Conservation (phyloP, 805 yeast species). For the Yamadazyma laniorum region DNA sequence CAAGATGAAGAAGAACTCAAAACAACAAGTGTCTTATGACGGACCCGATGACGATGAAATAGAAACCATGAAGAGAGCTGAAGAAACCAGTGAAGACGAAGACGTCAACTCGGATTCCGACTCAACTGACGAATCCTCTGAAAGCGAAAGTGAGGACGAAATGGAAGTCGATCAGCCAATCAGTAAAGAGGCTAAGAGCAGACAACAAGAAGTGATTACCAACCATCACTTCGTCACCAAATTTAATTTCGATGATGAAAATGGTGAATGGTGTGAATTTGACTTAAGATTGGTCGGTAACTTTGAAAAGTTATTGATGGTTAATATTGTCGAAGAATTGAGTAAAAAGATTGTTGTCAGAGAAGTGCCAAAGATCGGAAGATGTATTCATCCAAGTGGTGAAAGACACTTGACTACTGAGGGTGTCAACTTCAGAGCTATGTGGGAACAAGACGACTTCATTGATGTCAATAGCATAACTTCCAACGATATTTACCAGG, state of each 20-base stretch:
- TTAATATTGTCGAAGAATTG: constrained; percentile 88
- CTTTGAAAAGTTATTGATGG: constrained; percentile 93
- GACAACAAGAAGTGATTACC: constrained; percentile 79
- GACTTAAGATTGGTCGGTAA: constrained; percentile 72
- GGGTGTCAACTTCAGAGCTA: constrained; percentile 95
- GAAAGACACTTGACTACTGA: constrained; percentile 85
- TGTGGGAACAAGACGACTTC: constrained; percentile 97
- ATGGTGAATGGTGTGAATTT: constrained; percentile 93
- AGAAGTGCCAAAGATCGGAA: constrained; percentile 86
- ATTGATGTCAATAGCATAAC: constrained; percentile 85
- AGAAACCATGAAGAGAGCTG: constrained; percentile 84
- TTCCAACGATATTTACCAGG: constrained; percentile 91
- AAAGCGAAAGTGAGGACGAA: constrained; percentile 29
- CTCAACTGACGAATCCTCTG: constrained; percentile 25
- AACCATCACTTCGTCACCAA: constrained; percentile 70
- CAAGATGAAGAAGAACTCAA: constrained; percentile 57
- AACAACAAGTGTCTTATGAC: constrained; percentile 89
- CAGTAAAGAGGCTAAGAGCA: constrained; percentile 67
- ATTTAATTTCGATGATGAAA: constrained; percentile 85
- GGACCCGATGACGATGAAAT: constrained; percentile 94
- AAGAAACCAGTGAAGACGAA: constrained; percentile 72
- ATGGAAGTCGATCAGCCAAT: constrained; percentile 22
- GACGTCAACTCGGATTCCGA: constrained; percentile 40
- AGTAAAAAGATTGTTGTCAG: constrained; percentile 90
- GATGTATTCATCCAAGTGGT: constrained; percentile 87